Evolutionary conservation across 129 eudicot genomes (phyloP).

Genomic region (Flaveria ramosissima): DNA sequence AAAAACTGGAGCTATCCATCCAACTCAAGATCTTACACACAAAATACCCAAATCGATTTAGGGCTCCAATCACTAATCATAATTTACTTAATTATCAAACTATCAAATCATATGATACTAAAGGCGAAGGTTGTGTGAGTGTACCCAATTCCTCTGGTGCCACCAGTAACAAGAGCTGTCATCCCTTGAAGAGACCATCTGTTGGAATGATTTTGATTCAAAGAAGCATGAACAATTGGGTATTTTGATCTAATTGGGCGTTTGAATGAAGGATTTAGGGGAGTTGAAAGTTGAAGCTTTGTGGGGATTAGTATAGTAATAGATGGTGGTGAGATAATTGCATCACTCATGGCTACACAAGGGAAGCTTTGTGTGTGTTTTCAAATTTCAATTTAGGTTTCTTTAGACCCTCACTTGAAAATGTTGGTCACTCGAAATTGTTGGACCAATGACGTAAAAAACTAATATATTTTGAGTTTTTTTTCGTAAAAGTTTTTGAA

Average conservation of each 20-base stretch:
- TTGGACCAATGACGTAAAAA: too few species aligned
- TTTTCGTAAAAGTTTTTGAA: too few species aligned
- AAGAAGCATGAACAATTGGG: slow-evolving; percentile 1
- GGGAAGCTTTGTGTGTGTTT: slow-evolving; percentile 11
- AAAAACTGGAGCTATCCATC: background rate
- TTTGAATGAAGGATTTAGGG: slow-evolving; percentile 30
- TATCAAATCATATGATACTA: background rate
- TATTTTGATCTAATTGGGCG: slow-evolving; percentile 19
- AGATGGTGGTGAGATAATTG: slow-evolving; percentile 25
- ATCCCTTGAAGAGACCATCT: slow-evolving; percentile 73
- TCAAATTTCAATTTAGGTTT: background rate
- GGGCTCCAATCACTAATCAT: slow-evolving; percentile 12
- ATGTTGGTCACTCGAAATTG: too few species aligned
- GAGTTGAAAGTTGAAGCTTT: slow-evolving; percentile 24
- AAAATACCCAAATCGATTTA: slow-evolving; percentile 19
- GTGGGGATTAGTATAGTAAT: background rate
- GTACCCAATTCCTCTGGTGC: slow-evolving; percentile 83
- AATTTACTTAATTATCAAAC: background rate
- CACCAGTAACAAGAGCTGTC: slow-evolving; percentile 86
- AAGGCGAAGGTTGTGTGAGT: background rate
- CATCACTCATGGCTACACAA: slow-evolving; percentile 24
- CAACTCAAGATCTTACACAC: background rate
- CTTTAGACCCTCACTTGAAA: background rate
- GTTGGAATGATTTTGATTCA: slow-evolving; percentile 23
- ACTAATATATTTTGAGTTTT: too few species aligned